Conservation (phyloP, 306 rosid genomes). For the Purshia tridentata region DNA sequence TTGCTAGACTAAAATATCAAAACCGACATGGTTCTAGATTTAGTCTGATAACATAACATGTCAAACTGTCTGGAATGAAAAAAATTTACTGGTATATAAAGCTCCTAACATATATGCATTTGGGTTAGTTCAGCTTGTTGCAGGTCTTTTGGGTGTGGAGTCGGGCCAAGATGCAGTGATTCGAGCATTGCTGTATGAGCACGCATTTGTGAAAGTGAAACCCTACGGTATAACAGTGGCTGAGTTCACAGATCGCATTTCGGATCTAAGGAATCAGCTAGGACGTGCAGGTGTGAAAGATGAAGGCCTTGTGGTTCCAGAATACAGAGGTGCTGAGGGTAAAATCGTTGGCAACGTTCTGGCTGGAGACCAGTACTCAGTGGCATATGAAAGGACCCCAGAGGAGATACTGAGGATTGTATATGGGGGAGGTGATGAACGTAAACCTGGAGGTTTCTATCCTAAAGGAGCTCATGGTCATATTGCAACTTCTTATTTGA, state of each 20-base stretch:
- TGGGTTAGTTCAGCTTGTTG: constrained; percentile 52
- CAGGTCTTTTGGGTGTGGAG: constrained; percentile 72
- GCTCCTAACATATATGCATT: neutral
- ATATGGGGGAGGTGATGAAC: constrained; percentile 58
- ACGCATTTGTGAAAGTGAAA: neutral
- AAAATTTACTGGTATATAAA: neutral
- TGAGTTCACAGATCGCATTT: constrained; percentile 62
- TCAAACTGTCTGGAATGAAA: too few relatives aligned
- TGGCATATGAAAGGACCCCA: constrained; percentile 58
- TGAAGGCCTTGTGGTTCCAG: constrained; percentile 64
- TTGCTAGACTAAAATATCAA: neutral
- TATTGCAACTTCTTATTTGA: constrained; percentile 49
- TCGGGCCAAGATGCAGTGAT: constrained; percentile 84
- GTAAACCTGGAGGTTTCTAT: constrained; percentile 67
- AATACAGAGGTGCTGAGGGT: constrained; percentile 43
- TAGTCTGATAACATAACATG: neutral
- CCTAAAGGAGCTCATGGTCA: constrained; percentile 66
- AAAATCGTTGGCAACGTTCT: constrained; percentile 50
- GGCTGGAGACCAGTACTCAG: constrained; percentile 46
- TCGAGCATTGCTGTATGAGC: constrained; percentile 51
- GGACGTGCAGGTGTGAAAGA: constrained; percentile 63
- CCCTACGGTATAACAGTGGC: constrained; percentile 59
- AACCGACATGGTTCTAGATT: too few relatives aligned
- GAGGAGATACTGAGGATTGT: constrained; percentile 69
- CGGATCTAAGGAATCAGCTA: constrained; percentile 50